Base-by-base conservation (phyloP, 2,329 filamentous ascomycete genomes). In the Claviceps humidiphila region DNA sequence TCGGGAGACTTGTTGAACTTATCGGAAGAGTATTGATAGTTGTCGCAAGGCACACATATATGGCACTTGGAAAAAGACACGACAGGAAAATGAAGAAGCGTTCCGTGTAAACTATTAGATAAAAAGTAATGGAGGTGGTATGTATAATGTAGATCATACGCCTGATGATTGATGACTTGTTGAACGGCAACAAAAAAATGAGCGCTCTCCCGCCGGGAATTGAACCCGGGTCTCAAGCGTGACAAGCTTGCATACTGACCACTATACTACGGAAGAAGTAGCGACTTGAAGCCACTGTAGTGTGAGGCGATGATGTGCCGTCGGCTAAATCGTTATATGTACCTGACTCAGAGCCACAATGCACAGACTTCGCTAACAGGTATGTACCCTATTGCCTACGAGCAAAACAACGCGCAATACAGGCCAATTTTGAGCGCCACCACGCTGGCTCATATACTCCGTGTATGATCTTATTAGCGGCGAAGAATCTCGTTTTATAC, bases 141-240 rank as follows among this genome's bases (percentile, higher is more conserved):
- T 22, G 4, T 8, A 20, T 42, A 2, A 20, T 20, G 20, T 20
- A 20, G 20, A 20, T 14, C 14, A 16, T 5, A n/a, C 13, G 13
- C 13, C 13, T 6, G 16, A n/a, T n/a, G 3, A 16, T 16, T 40
- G 13, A 16, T 8, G 14, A 16, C n/a, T 17, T 7, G 14, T 7
- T 24, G 3, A 46, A 37, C 17, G 26, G 16, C 5, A 37, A 34
- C 13, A 46, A 17, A 46, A 17, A 7, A 9, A n/a, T 4, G 9
- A 1, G n/a, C 2, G 2, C 46, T 48, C 47, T 48, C 48, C 47
- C 20, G 47, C 47, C 37, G 47, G 47, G 47, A 48, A 48, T 48
- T 48, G 47, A 48, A 48, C 47, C 47, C 47, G 37, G 47, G 47
- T 48, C 47, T 48, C 47, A 48, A 48, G 47, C 47, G 47, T 48